A percentile compares a stretch with the other conserved stretches of the same genome.
Evolutionary conservation across 2,329 filamentous ascomycete species (phyloP).

Genomic region (Hymenoscyphus scutula): DNA sequence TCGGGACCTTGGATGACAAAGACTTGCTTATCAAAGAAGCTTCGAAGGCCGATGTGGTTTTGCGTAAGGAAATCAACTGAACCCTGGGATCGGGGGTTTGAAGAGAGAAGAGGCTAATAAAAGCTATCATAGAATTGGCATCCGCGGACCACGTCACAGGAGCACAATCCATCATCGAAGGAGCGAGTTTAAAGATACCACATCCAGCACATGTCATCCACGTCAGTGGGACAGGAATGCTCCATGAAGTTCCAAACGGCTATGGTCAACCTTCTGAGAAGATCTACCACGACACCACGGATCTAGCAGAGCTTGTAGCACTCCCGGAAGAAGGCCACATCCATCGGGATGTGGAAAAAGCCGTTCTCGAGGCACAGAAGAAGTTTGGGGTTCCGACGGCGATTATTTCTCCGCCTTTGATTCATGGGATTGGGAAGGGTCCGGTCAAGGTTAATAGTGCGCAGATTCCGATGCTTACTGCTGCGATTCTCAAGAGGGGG

Average conservation of each 20-base stretch:
- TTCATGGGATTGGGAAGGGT: constrained; percentile 59
- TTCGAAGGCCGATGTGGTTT: constrained; percentile 38
- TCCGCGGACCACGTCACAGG: constrained; percentile 25
- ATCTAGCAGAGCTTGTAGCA: constrained; percentile 52
- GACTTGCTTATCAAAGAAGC: constrained; percentile 34
- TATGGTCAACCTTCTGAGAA: constrained; percentile 42
- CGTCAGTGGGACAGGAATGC: constrained; percentile 49
- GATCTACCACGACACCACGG: constrained; percentile 58
- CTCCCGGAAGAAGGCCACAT: constrained; percentile 54
- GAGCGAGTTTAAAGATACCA: constrained; percentile 43
- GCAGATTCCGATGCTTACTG: constrained; percentile 54
- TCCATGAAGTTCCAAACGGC: constrained; percentile 34
- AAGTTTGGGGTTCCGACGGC: constrained; percentile 51
- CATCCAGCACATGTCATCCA: constrained; percentile 50
- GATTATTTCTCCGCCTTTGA: constrained; percentile 63
- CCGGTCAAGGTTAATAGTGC: constrained; percentile 53
- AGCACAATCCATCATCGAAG: constrained; percentile 46
- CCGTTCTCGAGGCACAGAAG: constrained; percentile 50
- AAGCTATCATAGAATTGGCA: constrained; percentile 25
- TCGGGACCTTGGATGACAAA: constrained; percentile 38
- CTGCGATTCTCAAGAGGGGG: constrained; percentile 47
- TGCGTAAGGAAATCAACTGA: constrained; percentile 35
- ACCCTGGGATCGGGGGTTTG: too few relatives aligned
- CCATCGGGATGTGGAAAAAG: constrained; percentile 68
- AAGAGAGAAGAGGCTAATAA: too few relatives aligned